Evolutionary conservation across 2,329 filamentous ascomycete genomes (phyloP).

Genomic region (Endothia cerciana): DNA sequence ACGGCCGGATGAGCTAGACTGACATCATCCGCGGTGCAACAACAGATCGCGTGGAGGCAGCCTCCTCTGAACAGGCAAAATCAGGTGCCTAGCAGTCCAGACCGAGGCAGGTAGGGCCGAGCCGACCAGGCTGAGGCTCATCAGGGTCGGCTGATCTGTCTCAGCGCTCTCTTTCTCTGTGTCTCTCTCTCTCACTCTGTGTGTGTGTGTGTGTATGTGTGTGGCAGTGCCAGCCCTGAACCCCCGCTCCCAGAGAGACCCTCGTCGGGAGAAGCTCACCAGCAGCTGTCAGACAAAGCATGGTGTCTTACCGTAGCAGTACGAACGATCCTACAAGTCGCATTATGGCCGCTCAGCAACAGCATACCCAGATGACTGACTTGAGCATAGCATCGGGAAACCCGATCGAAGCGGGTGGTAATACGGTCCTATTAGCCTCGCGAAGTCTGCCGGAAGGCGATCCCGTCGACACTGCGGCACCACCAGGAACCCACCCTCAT

Average conservation of each 20-base stretch:
- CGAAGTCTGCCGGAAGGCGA: not conserved
- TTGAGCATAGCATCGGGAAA: not conserved
- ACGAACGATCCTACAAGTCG: not conserved
- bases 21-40: slow-evolving; percentile 27
- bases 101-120: slow-evolving; percentile 10
- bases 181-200: too few species aligned
- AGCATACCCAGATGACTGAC: not conserved
- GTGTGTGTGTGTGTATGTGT: too few species aligned
- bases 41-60: slow-evolving; percentile 6
- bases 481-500: slow-evolving; percentile 22
- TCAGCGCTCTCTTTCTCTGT: slow-evolving; percentile 9
- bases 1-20: slow-evolving; percentile 19
- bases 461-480: slow-evolving; percentile 2
- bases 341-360: not conserved
- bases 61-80: not conserved
- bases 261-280: not conserved
- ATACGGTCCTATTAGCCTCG: not conserved
- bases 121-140: slow-evolving; percentile 16
- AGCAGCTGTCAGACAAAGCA: not conserved
- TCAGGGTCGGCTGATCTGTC: slow-evolving; percentile 7
- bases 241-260: too few species aligned
- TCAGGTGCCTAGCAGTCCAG: slow-evolving; percentile 1
- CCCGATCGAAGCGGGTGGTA: slow-evolving; percentile 1
- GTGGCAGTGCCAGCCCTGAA: too few species aligned
- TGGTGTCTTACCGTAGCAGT: not conserved